Evolutionary conservation across 164 flowering plant genomes (phyloP), one percentile per base, ranked within the genome.

Genomic region (Piper betle): DNA sequence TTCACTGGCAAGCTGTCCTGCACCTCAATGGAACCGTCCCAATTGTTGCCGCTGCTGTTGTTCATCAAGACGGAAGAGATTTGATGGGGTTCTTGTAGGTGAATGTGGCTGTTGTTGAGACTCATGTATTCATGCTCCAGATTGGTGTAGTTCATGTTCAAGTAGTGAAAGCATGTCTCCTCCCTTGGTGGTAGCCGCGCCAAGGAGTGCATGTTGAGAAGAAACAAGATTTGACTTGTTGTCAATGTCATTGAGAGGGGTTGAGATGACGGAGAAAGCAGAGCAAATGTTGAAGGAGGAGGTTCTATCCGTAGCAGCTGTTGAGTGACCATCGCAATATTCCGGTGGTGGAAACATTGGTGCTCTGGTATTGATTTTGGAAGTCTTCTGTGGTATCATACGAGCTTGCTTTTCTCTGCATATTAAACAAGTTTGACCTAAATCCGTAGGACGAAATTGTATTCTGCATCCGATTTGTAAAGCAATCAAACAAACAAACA

Each of bases 41-140:
- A 3, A 33, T 55, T 56, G 58, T 37, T n/a, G 58, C 12, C 39
- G 16, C 58, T 17, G 58, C 12, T 1, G 58, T n/a, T 54, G 12
- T 8, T 54, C 17, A 17, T 67, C n/a, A n/a, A n/a, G n/a, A n/a
- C n/a, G 55, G n/a, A 20, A 15, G 53, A n/a, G 6, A 73, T 82
- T 81, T 79, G 65, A 64, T 77, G 39, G 71, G 62, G 11, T 75
- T 77, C 56, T 69, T 74, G 12, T 67, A 65, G 0, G 56, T 46
- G 1, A n/a, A 57, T 7, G 37, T 74, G 74, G 65, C 69, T 71
- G 67, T 69, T 53, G 25, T 74, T 69, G 63, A n/a, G n/a, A n/a
- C 57, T 58, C 43, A 67, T 61, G 69, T 68, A 64, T 43, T 71
- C 69, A 2, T 66, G 69, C 4, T 72, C 72, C 3, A 53, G 19